These are phyloP conservation scores for Rhizopus delemar DNA, from an alignment of 371 early-diverging fungal genomes.

Conservation along the genomic window DNA sequence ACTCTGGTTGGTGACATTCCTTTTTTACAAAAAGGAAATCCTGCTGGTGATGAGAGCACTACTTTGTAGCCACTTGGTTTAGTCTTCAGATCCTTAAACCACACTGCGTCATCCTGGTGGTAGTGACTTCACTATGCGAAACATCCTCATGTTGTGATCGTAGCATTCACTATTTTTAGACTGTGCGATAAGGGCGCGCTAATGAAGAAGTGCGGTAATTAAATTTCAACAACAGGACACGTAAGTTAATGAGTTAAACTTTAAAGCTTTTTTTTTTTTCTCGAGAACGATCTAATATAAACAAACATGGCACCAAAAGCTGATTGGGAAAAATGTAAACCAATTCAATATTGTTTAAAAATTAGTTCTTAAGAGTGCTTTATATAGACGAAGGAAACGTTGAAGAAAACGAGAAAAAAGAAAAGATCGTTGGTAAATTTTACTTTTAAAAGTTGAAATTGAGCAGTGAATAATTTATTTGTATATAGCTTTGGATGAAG, in stretches of 20 bases:
- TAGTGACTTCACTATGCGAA: too few species aligned
- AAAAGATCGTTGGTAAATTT: conserved; percentile 85
- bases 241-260: background rate
- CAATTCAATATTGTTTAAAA: background rate
- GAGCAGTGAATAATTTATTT: background rate
- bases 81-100: too few species aligned
- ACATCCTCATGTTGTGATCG: too few species aligned
- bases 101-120: too few species aligned
- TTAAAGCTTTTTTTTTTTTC: conserved; percentile 1
- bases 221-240: background rate
- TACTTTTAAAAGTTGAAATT: background rate
- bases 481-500: conserved; percentile 84
- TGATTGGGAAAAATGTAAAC: conserved; percentile 96
- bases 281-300: conserved; percentile 2
- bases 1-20: too few species aligned
- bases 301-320: conserved; percentile 28
- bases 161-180: too few species aligned
- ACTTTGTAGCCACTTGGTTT: too few species aligned
- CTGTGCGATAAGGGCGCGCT: too few species aligned
- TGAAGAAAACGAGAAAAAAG: conserved; percentile 76
- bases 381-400: conserved; percentile 73
- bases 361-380: background rate
- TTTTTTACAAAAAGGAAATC: too few species aligned
- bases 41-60: too few species aligned
- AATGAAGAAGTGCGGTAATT: too few species aligned